phyloP scores from a whole-genome alignment of 2,329 filamentous ascomycete species.

The Botrytis fabae region DNA sequence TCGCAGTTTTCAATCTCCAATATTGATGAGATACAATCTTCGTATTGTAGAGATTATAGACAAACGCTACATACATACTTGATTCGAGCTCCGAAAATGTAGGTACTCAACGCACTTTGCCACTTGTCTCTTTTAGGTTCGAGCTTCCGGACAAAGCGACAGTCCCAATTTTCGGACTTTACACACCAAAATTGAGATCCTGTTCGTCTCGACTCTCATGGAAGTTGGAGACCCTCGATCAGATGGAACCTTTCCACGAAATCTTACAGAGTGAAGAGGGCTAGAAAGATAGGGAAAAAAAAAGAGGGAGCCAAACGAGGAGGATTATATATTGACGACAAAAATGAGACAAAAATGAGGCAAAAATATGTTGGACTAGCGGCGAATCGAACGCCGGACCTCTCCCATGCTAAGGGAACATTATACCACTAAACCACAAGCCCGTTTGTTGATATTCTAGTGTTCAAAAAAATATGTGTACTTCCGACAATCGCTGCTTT shows the following conservation, averaged over 20 bases:
- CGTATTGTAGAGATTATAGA: background rate
- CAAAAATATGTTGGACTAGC: background rate
- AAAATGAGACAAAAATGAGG: background rate
- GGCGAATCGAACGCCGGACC: constrained; percentile 17
- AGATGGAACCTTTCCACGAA: background rate
- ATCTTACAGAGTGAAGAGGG: too few species aligned
- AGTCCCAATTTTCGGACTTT: background rate
- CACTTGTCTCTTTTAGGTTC: background rate
- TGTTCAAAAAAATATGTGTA: background rate
- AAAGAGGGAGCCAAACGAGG: background rate
- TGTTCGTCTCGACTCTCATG: background rate
- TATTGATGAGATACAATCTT: background rate
- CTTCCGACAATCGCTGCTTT: background rate
- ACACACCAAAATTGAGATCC: background rate
- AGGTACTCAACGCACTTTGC: background rate
- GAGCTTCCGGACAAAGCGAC: background rate
- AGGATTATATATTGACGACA: too few species aligned
- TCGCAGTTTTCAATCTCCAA: background rate
- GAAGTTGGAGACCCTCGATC: background rate
- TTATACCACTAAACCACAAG: constrained; percentile 18
- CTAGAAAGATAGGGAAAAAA: too few species aligned
- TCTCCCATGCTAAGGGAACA: constrained; percentile 17
- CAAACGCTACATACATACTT: too few species aligned
- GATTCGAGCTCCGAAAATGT: background rate
- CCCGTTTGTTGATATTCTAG: too few species aligned